A percentile compares a stretch with the other conserved stretches of the same genome.
Evolutionary conservation across 495 filamentous ascomycete species (phyloP).

Genomic region (Collariella sp.): DNA sequence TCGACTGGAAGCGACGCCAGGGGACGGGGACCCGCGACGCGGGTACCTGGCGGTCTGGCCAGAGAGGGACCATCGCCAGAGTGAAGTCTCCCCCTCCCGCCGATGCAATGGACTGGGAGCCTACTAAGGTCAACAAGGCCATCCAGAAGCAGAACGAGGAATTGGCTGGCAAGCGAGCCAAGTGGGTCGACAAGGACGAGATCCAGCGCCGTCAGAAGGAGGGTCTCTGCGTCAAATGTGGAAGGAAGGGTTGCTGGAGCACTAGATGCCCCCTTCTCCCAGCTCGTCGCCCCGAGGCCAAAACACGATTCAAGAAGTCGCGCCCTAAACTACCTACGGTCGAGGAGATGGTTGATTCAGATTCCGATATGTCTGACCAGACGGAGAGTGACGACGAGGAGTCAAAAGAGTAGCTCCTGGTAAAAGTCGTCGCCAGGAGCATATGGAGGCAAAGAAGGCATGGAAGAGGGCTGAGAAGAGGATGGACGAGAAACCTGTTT

Average conservation of each 20-base stretch:
- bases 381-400: background rate
- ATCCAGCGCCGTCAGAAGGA: too few species aligned
- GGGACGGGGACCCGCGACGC: background rate
- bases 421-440: background rate
- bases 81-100: too few species aligned
- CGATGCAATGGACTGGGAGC: too few species aligned
- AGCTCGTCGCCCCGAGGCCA: background rate
- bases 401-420: constrained; percentile 1
- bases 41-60: background rate
- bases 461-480: background rate
- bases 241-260: background rate
- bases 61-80: too few species aligned
- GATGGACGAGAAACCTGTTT: too few species aligned
- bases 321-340: background rate
- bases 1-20: background rate
- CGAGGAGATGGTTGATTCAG: background rate
- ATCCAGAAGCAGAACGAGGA: background rate
- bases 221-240: too few species aligned
- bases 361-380: background rate
- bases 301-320: background rate
- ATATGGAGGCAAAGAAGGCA: background rate
- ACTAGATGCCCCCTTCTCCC: background rate
- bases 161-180: background rate
- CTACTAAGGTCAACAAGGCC: background rate
- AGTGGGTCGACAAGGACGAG: background rate